Conservation (phyloP, 2,329 filamentous ascomycete species). For the Colletotrichum chrysophilum region DNA sequence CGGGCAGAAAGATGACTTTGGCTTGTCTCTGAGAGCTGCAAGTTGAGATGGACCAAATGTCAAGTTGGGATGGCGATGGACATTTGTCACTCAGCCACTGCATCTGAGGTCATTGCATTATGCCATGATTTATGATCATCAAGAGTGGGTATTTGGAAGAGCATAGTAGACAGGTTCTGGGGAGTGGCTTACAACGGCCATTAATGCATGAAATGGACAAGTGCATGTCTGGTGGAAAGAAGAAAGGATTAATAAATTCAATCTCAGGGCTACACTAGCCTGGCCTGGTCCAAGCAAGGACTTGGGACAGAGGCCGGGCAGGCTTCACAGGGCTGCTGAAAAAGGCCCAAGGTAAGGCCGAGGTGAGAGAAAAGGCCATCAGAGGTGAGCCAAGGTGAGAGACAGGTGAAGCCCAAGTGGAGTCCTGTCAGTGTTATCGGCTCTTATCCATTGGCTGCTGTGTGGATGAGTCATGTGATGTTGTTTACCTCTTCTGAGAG, state of each 20-base stretch:
- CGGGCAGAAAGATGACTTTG: background rate
- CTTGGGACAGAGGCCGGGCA: background rate
- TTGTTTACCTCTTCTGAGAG: background rate
- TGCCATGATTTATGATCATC: background rate
- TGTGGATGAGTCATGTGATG: background rate
- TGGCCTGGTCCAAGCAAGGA: background rate
- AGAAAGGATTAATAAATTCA: background rate
- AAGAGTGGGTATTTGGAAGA: background rate
- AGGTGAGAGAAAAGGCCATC: background rate
- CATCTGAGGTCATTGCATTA: background rate
- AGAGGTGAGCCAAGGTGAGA: background rate
- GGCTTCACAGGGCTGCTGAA: background rate
- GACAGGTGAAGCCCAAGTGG: background rate
- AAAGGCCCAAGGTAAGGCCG: background rate
- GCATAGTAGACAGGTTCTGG: background rate
- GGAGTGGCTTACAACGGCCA: background rate
- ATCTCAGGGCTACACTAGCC: background rate
- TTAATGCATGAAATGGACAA: background rate
- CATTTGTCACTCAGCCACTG: background rate
- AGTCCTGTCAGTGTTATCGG: background rate
- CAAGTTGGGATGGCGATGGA: background rate
- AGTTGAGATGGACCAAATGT: background rate
- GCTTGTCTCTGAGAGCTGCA: background rate
- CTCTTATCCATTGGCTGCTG: background rate
- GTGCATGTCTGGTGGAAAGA: background rate